phyloP scores from a whole-genome alignment of 2,329 filamentous ascomycete species.

The Nakataea oryzae region DNA sequence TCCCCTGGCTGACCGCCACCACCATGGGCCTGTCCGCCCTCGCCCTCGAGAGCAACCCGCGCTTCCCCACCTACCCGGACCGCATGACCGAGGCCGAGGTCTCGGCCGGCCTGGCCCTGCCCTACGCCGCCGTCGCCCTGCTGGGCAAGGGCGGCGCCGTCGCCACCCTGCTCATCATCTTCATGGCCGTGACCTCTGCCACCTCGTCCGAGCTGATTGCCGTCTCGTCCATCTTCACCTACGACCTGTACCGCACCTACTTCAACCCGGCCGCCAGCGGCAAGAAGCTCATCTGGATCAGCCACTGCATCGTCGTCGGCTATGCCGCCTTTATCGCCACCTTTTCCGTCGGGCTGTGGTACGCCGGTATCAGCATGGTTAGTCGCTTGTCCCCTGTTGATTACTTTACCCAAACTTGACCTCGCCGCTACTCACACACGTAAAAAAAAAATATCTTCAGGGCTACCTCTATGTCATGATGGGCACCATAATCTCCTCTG shows the following conservation, averaged over 20 bases:
- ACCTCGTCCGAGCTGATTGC: conserved; percentile 78
- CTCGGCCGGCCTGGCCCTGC: conserved; percentile 72
- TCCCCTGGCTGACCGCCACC: conserved; percentile 81
- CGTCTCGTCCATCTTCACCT: conserved; percentile 79
- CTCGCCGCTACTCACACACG: no score
- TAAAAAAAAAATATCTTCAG: neutral
- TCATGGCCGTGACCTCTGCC: conserved; percentile 79
- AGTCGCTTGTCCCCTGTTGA: conserved; percentile 33
- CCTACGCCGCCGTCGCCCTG: conserved; percentile 74
- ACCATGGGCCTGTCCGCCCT: conserved; percentile 79
- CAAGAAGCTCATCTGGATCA: conserved; percentile 68
- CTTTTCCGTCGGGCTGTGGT: conserved; percentile 66
- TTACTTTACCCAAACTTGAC: no score
- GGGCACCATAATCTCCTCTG: conserved; percentile 81
- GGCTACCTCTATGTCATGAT: conserved; percentile 67
- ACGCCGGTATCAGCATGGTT: conserved; percentile 74
- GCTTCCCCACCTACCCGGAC: conserved; percentile 62
- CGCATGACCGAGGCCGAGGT: conserved; percentile 68
- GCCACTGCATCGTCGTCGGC: conserved; percentile 56
- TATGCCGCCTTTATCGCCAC: conserved; percentile 66
- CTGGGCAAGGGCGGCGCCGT: conserved; percentile 74
- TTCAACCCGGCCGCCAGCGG: conserved; percentile 70
- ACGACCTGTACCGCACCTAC: conserved; percentile 82
- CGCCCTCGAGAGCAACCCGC: conserved; percentile 63
- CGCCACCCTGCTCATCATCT: conserved; percentile 69